Base-by-base conservation (phyloP, 306 rosid species). In the Gynostemma pentaphyllum region DNA sequence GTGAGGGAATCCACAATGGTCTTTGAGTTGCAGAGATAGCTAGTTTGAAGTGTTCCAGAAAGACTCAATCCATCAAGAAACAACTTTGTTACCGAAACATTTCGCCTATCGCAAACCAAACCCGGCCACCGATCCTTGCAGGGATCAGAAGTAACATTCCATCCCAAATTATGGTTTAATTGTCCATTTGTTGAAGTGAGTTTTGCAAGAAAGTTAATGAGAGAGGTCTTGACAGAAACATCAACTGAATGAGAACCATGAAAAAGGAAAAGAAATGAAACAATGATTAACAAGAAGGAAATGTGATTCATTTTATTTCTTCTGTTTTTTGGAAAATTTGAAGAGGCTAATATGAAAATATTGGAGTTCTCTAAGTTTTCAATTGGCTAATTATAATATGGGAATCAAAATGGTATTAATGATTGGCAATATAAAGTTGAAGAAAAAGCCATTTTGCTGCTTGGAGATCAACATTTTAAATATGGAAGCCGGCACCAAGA, bases 121-220 rank as follows among this genome's bases (percentile, higher is more conserved):
- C 87, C 84, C 32, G 9, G 41, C 97, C 97, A 90, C 0, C 1
- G 64, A 14, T 73, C 77, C 48, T 45, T 71, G 77, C 95, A 87
- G 13, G 95, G 97, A 85, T 90, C 94, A 56, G 85, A 66, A 18
- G 71, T 74, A 36, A 4, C 18, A 60, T 57, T 72, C 97, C 94
- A 90, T 24, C 41, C 59, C 72, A 73, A 66, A 65, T 16, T 7
- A 34, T 68, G 21, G 64, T 69, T 74, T 2, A 66, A 52, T 29
- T 74, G 71, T 26, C 37, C 56, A 64, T 60, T 46, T 16, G 55
- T 14, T 51, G 68, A 71, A 2, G 82, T 51, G 63, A 90, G 79
- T 56, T 82, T 74, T 9, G 47, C 34, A 50, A 90, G 73, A 62
- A 90, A 87, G 62, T 54, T 68, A 40, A 81, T 72, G 36, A 87